These are phyloP conservation scores for Phytophthora sojae DNA, from an alignment of 352 stramenopile species.

Conservation along the genomic window DNA sequence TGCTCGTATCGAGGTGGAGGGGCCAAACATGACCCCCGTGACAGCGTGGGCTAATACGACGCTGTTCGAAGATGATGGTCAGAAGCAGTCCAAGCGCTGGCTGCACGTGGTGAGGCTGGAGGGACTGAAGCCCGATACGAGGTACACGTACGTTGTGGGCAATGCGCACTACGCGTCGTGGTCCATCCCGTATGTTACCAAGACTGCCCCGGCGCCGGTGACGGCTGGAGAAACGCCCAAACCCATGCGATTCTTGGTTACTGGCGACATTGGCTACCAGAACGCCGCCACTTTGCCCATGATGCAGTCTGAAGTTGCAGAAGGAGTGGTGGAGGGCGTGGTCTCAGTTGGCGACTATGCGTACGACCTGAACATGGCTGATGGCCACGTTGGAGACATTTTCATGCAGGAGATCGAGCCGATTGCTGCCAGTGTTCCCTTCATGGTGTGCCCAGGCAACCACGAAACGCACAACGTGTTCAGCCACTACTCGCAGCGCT, in stretches of 20 bases:
- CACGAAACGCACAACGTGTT: conserved; percentile 91
- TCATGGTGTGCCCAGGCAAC: conserved; percentile 93
- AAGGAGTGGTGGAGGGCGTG: conserved; percentile 78
- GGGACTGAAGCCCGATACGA: conserved; percentile 63
- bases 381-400: conserved; percentile 86
- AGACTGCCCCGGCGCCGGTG: conserved; percentile 58
- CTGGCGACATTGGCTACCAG: conserved; percentile 88
- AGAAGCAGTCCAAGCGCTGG: conserved; percentile 64
- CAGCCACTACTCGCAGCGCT: conserved; percentile 88
- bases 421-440: conserved; percentile 83
- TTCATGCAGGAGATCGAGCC: conserved; percentile 93
- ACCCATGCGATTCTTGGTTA: conserved; percentile 81
- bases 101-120: conserved; percentile 76
- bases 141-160: conserved; percentile 88
- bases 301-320: conserved; percentile 87
- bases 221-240: conserved; percentile 29
- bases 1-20: conserved; percentile 47
- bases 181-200: conserved; percentile 83
- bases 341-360: conserved; percentile 92
- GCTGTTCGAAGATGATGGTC: conserved; percentile 73
- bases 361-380: conserved; percentile 86
- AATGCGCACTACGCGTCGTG: conserved; percentile 74
- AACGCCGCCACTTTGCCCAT: conserved; percentile 88
- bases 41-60: conserved; percentile 60
- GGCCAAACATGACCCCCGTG: conserved; percentile 42